These are phyloP conservation scores for Tuber calosporum DNA, from an alignment of 495 filamentous ascomycete genomes.

Conservation along the genomic window DNA sequence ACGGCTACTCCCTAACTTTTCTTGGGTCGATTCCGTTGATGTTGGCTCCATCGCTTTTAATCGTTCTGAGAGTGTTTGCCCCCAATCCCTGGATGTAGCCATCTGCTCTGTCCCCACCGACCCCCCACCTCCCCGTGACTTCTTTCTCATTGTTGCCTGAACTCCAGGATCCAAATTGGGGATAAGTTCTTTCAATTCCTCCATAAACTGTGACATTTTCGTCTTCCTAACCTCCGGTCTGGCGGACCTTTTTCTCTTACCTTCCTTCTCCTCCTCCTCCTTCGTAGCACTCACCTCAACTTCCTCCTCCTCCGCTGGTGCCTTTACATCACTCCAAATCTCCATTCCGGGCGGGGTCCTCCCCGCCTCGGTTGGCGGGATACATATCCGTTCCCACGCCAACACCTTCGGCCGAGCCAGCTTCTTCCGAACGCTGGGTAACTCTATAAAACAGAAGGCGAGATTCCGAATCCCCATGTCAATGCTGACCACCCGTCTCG, in stretches of 20 bases:
- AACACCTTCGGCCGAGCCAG: slow-evolving; percentile 37
- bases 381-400: slow-evolving; percentile 44
- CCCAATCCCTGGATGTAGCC: not conserved
- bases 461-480: slow-evolving; percentile 85
- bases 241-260: not conserved
- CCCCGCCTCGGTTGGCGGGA: slow-evolving; percentile 19
- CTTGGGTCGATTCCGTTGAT: not conserved
- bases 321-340: slow-evolving; percentile 9
- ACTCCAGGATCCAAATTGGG: not conserved
- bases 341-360: not conserved
- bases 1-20: not conserved
- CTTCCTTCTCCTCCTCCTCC: not conserved
- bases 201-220: not conserved
- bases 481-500: slow-evolving; percentile 60
- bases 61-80: not conserved
- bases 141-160: slow-evolving; percentile 28
- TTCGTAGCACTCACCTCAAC: not conserved
- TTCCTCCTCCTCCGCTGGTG: not conserved
- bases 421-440: slow-evolving; percentile 33
- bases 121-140: not conserved
- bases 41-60: not conserved
- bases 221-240: not conserved
- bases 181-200: not conserved
- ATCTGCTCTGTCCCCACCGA: not conserved
- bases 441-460: slow-evolving; percentile 60